These are phyloP conservation scores for Grosmannia serpens DNA, from an alignment of 2,329 filamentous ascomycete species.

Conservation along the genomic window DNA sequence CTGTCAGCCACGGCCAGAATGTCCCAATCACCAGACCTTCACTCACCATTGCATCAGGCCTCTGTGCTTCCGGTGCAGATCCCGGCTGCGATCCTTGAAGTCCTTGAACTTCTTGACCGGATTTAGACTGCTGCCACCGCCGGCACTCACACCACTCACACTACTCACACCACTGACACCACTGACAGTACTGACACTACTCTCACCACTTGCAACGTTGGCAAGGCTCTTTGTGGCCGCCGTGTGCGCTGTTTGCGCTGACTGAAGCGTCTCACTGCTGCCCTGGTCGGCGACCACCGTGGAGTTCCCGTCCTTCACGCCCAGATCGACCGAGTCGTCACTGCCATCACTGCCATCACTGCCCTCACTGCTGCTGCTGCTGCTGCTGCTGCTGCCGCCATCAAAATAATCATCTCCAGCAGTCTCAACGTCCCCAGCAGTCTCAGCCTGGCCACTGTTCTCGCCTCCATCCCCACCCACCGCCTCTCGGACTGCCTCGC, in stretches of 20 bases:
- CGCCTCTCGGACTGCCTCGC: constrained; percentile 10
- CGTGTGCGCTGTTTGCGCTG: not conserved
- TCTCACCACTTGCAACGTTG: not conserved
- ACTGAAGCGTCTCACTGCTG: not conserved
- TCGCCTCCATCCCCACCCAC: too few relatives aligned
- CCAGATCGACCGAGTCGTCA: not conserved
- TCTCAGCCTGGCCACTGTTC: too few relatives aligned
- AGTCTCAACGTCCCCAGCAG: not conserved
- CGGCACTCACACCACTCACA: not conserved
- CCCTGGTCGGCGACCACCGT: not conserved
- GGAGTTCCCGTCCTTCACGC: not conserved
- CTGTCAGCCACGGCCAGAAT: not conserved
- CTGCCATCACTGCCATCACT: not conserved
- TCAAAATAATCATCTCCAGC: not conserved
- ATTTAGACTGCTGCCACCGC: constrained; percentile 19
- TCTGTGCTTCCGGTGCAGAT: constrained; percentile 73
- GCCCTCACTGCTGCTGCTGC: not conserved
- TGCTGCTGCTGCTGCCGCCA: constrained; percentile 6
- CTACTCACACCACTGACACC: not conserved
- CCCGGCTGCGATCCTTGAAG: constrained; percentile 56
- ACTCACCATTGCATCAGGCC: constrained; percentile 81
- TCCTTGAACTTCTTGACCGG: constrained; percentile 48
- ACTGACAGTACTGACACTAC: not conserved
- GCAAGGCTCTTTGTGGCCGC: not conserved
- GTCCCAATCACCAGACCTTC: not conserved